These are phyloP conservation scores for Ploettnerulaceae sp. DNA, from an alignment of 2,329 filamentous ascomycete genomes.

Conservation along the genomic window DNA sequence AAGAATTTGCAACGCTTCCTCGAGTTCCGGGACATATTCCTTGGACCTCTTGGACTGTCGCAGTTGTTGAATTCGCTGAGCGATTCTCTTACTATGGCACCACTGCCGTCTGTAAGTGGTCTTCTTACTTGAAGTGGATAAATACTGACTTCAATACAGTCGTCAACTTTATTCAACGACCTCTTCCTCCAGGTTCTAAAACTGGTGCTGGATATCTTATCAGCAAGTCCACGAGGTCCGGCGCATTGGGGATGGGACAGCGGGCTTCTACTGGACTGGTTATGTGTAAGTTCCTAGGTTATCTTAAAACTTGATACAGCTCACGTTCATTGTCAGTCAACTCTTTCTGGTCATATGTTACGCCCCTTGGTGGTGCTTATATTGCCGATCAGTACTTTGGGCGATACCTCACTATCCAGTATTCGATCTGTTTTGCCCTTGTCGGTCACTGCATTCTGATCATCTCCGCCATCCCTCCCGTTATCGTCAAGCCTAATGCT, in stretches of 20 bases:
- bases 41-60: slow-evolving; percentile 42
- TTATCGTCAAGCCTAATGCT: slow-evolving; percentile 36
- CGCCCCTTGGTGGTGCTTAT: slow-evolving; percentile 47
- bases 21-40: slow-evolving; percentile 50
- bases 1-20: slow-evolving; percentile 54
- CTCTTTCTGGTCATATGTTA: slow-evolving; percentile 38
- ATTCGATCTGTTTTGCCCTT: slow-evolving; percentile 41
- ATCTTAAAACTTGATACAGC: not conserved
- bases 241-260: slow-evolving; percentile 42
- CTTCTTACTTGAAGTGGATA: not conserved
- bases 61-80: slow-evolving; percentile 59
- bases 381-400: slow-evolving; percentile 52
- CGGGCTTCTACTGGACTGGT: slow-evolving; percentile 44
- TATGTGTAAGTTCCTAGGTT: slow-evolving; percentile 38
- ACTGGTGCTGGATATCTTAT: slow-evolving; percentile 42
- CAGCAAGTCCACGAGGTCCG: slow-evolving; percentile 36
- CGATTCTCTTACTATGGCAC: slow-evolving; percentile 62
- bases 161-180: slow-evolving; percentile 46
- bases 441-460: slow-evolving; percentile 50
- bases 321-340: slow-evolving; percentile 10
- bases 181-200: slow-evolving; percentile 39
- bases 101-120: slow-evolving; percentile 50
- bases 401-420: slow-evolving; percentile 55
- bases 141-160: slow-evolving; percentile 34
- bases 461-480: slow-evolving; percentile 47